Evolutionary conservation across 495 filamentous ascomycete genomes (phyloP), one percentile per base, ranked within the genome.

Genomic region (Aspergillus kassunensis): DNA sequence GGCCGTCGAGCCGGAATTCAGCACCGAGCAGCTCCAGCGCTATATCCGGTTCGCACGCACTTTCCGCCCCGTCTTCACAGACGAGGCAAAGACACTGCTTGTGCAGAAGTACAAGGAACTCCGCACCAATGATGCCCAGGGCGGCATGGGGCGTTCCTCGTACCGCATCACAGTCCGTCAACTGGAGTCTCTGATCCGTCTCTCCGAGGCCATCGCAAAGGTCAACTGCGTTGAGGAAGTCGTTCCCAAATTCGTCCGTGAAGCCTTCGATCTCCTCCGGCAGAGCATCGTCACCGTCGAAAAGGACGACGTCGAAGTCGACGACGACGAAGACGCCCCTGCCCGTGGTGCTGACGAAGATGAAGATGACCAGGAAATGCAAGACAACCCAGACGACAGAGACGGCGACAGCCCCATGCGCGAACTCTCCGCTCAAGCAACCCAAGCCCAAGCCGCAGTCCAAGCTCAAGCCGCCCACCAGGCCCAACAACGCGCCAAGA

Each of bases 121-220:
- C 19, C 82, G 93, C 37, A 81, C 89, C 18, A 91, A 97, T 65
- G 93, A 99, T 60, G 88, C 92, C 0, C 93, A 97, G 65, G 93
- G 93, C 29, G 92, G 92, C 20, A 83, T 93, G 44, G 93, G 93
- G 27, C 76, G 90, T 48, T 97, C 96, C 63, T 89, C 84, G 39
- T 99, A 97, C 76, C 83, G 93, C 55, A 97, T 99, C 66, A 99
- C 93, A 0, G 95, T 97, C 33, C 79, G 93, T 58, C 93, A 99
- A 68, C 79, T 99, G 13, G 93, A 99, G 67, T 92, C 87, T 52
- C 79, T 99, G 74, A 96, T 99, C 49, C 89, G 93, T 31, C 68
- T 99, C 46, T 90, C 85, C 39, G 93, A 99, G 71, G 93, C 91
- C 6, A 95, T 99, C 49, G 95, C 93, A 41, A 97, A 97, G 68